phyloP scores from a whole-genome alignment of 305 asterid genomes.

The Petunia hybrid region DNA sequence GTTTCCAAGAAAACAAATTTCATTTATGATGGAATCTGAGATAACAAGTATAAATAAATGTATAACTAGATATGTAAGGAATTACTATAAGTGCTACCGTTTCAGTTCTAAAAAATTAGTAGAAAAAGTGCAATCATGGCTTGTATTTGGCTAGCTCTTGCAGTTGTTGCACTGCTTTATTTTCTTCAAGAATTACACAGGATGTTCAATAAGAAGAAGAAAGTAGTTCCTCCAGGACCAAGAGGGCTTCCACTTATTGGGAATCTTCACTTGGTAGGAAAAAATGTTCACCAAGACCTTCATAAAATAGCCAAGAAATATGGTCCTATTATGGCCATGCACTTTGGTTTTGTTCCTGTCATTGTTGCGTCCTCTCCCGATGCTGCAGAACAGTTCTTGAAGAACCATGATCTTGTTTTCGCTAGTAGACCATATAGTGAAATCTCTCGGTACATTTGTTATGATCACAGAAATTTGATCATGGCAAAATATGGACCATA shows the following conservation, averaged over 20 bases:
- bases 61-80: too few species aligned
- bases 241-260: conserved; percentile 38
- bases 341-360: conserved; percentile 30
- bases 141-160: conserved; percentile 4
- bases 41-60: too few species aligned
- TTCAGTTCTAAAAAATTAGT: not conserved
- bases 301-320: conserved; percentile 28
- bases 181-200: conserved; percentile 1
- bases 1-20: too few species aligned
- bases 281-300: conserved; percentile 31
- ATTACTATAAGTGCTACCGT: not conserved
- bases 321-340: conserved; percentile 39
- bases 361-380: conserved; percentile 39
- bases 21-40: too few species aligned
- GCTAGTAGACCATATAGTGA: conserved; percentile 39
- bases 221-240: conserved; percentile 39
- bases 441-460: conserved; percentile 25
- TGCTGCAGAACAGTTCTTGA: conserved; percentile 39
- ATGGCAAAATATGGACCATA: conserved; percentile 34
- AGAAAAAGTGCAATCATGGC: not conserved
- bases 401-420: conserved; percentile 32
- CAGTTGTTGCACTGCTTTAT: not conserved
- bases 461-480: conserved; percentile 30
- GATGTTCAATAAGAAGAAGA: conserved; percentile 22
- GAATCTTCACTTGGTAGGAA: conserved; percentile 39